Percentiles rank a stretch among this genome's conserved stretches.
These are phyloP conservation scores for Penicillium verrucosum DNA, from an alignment of 2,329 filamentous ascomycete species.

Conservation along the genomic window DNA sequence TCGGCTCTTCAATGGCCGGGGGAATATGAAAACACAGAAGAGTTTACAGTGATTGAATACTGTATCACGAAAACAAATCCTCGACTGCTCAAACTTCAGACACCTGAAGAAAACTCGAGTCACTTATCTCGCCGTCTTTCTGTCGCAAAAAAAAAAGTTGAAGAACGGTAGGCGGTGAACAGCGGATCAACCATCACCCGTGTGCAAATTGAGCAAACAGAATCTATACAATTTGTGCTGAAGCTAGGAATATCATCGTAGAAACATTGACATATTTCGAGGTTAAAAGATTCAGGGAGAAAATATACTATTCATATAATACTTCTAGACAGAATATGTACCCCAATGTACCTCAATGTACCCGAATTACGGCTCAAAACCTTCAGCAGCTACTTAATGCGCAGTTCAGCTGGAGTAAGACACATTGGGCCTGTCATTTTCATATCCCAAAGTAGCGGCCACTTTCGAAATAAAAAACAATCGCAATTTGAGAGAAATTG, in stretches of 20 bases:
- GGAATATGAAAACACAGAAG: neutral
- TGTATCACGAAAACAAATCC: neutral
- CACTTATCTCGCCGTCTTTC: slow-evolving; percentile 7
- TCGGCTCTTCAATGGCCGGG: slow-evolving; percentile 3
- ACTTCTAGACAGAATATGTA: no score
- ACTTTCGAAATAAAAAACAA: neutral
- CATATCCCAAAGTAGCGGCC: rapidly evolving
- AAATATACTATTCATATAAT: neutral
- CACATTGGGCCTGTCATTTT: neutral
- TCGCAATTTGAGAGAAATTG: neutral
- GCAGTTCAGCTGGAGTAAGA: neutral
- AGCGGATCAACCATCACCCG: slow-evolving; percentile 8
- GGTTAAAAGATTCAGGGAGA: neutral
- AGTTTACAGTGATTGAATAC: neutral
- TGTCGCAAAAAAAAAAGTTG: slow-evolving; percentile 23
- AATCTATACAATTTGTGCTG: neutral
- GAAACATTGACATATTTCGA: neutral
- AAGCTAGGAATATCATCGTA: neutral
- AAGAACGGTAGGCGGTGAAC: slow-evolving; percentile 17
- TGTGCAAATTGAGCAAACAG: slow-evolving; percentile 28
- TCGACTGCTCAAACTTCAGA: slow-evolving; percentile 8
- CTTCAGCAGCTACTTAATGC: neutral
- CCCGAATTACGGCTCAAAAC: neutral
- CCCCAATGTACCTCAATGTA: no score
- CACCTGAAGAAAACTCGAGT: slow-evolving; percentile 10